Conservation (phyloP, 257 asterid genomes). For the Solanum piurae region DNA sequence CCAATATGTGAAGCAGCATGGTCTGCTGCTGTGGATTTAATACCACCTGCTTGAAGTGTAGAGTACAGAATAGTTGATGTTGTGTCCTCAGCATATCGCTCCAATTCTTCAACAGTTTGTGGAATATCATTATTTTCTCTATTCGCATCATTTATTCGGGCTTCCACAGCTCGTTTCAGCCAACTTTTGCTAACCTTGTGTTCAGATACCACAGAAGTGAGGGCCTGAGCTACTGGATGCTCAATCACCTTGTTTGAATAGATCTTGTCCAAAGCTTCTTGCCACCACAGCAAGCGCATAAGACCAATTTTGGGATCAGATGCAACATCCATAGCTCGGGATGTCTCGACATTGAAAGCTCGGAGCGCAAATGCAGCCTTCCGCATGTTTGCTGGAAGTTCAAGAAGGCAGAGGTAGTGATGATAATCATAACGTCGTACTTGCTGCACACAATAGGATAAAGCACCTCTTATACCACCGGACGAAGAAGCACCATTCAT, state of each 20-base stretch:
- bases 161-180: slow-evolving; percentile 76
- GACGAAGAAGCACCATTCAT: slow-evolving; percentile 48
- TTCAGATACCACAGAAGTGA: slow-evolving; percentile 50
- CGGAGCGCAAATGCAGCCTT: slow-evolving; percentile 83
- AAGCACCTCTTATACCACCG: slow-evolving; percentile 43
- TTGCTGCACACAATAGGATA: slow-evolving; percentile 85
- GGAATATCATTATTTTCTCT: slow-evolving; percentile 54
- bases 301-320: slow-evolving; percentile 95
- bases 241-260: slow-evolving; percentile 58
- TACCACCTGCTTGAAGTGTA: slow-evolving; percentile 77
- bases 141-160: slow-evolving; percentile 73
- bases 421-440: slow-evolving; percentile 87
- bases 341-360: slow-evolving; percentile 84
- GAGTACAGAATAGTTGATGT: slow-evolving; percentile 70
- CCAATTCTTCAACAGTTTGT: slow-evolving; percentile 54
- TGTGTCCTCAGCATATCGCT: slow-evolving; percentile 82
- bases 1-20: slow-evolving; percentile 97
- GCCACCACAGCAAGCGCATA: slow-evolving; percentile 96
- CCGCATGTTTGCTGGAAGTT: slow-evolving; percentile 77
- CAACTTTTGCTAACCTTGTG: slow-evolving; percentile 62
- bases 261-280: slow-evolving; percentile 82
- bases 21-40: slow-evolving; percentile 66
- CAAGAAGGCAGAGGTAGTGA: slow-evolving; percentile 95
- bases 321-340: slow-evolving; percentile 87
- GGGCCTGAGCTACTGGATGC: slow-evolving; percentile 90